Conservation (phyloP, 2,329 filamentous ascomycete genomes). For the Metarhizium humberi region DNA sequence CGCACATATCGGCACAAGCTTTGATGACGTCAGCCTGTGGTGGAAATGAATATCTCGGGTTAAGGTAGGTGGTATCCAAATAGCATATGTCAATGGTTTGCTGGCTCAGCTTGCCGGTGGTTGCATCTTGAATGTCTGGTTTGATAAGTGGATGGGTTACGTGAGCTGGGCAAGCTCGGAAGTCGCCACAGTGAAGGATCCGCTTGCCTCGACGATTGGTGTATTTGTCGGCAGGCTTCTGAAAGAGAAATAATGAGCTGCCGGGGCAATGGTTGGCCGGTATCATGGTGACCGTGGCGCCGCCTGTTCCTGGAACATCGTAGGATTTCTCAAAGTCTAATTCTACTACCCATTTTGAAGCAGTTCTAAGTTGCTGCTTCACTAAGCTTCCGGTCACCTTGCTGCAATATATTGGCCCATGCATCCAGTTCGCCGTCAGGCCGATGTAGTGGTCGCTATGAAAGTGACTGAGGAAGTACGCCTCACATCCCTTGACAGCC, state of each 20-base stretch:
- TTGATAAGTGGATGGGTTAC: constrained; percentile 72
- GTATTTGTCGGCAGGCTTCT: constrained; percentile 61
- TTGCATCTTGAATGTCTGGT: constrained; percentile 61
- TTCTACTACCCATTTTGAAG: constrained; percentile 74
- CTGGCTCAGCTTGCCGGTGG: constrained; percentile 62
- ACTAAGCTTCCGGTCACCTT: constrained; percentile 86
- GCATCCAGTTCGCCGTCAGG: constrained; percentile 76
- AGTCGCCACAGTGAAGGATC: constrained; percentile 92
- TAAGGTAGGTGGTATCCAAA: constrained; percentile 93
- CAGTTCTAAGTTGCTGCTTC: constrained; percentile 74
- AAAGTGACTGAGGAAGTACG: constrained; percentile 96
- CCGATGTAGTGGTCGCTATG: constrained; percentile 97
- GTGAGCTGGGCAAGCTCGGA: constrained; percentile 80
- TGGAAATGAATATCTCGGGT: constrained; percentile 91
- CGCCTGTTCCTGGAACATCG: constrained; percentile 66
- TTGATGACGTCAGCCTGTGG: constrained; percentile 78
- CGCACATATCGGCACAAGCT: constrained; percentile 80
- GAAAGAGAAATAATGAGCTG: constrained; percentile 86
- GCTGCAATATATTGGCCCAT: constrained; percentile 96
- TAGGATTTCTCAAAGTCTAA: constrained; percentile 75
- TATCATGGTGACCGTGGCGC: constrained; percentile 87
- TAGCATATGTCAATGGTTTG: constrained; percentile 95
- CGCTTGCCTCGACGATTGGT: constrained; percentile 56
- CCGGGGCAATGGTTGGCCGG: constrained; percentile 95
- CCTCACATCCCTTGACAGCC: constrained; percentile 81